Conservation (phyloP, 2,329 filamentous ascomycete species). For the Scedosporium boydii region DNA sequence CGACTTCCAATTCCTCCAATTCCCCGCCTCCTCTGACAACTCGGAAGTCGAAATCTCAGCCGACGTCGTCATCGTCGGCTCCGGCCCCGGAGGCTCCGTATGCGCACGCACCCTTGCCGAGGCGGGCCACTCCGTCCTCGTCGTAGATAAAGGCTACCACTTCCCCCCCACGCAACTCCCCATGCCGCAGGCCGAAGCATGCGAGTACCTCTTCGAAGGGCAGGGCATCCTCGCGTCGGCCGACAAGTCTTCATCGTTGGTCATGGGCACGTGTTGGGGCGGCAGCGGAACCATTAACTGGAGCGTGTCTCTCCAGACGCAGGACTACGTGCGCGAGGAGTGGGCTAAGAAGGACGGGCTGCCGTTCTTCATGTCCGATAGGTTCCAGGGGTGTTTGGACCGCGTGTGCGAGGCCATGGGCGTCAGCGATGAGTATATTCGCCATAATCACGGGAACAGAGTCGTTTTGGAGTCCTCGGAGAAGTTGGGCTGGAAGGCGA, state of each 20-base stretch:
- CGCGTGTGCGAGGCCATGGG: constrained; percentile 73
- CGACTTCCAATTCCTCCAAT: constrained; percentile 53
- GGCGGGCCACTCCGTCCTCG: constrained; percentile 64
- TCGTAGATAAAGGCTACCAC: constrained; percentile 76
- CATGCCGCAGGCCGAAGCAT: constrained; percentile 55
- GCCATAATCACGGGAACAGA: constrained; percentile 64
- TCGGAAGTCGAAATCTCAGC: constrained; percentile 62
- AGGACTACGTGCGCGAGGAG: constrained; percentile 67
- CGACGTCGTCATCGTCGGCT: constrained; percentile 79
- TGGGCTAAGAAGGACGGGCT: constrained; percentile 63
- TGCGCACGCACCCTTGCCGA: constrained; percentile 72
- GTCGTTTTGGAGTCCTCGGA: constrained; percentile 65
- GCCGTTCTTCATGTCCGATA: constrained; percentile 61
- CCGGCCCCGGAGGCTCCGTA: constrained; percentile 77
- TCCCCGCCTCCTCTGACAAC: constrained; percentile 45
- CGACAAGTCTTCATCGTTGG: constrained; percentile 47
- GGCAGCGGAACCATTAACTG: constrained; percentile 87
- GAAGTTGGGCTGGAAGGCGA: constrained; percentile 63
- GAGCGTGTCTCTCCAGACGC: constrained; percentile 57
- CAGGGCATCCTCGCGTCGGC: constrained; percentile 48
- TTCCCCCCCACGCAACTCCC: constrained; percentile 64
- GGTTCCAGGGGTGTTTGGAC: constrained; percentile 72
- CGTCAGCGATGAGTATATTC: constrained; percentile 53
- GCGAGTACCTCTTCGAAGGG: constrained; percentile 59
- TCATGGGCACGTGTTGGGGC: constrained; percentile 68